Conservation (phyloP, 2,329 filamentous ascomycete species). For the Phaeophleospora eucalypticola region DNA sequence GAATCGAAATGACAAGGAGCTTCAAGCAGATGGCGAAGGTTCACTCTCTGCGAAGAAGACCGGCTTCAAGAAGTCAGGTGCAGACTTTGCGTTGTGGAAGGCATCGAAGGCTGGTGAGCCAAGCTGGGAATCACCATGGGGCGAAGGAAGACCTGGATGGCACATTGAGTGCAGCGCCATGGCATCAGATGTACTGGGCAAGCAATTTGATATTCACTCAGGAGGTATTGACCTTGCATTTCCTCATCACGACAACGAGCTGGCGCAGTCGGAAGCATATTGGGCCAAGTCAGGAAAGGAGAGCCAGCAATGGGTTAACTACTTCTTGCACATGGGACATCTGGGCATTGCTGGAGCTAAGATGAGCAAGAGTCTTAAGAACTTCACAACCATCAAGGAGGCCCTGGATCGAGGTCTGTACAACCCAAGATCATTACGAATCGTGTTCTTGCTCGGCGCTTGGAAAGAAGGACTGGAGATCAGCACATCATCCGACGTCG, state of each 20-base stretch:
- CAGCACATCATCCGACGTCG: slow-evolving; percentile 64
- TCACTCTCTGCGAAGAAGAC: slow-evolving; percentile 57
- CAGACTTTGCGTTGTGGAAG: slow-evolving; percentile 94
- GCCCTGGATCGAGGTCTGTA: slow-evolving; percentile 66
- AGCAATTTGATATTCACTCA: slow-evolving; percentile 86
- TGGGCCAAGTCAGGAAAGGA: slow-evolving; percentile 49
- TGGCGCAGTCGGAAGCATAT: slow-evolving; percentile 87
- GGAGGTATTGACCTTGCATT: slow-evolving; percentile 89
- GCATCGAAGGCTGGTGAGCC: slow-evolving; percentile 88
- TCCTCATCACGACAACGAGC: slow-evolving; percentile 88
- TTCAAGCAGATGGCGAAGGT: slow-evolving; percentile 87
- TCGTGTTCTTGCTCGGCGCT: slow-evolving; percentile 79
- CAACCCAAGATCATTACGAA: slow-evolving; percentile 73
- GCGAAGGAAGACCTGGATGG: slow-evolving; percentile 84
- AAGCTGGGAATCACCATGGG: slow-evolving; percentile 84
- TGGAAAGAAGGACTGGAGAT: slow-evolving; percentile 94
- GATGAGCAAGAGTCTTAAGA: slow-evolving; percentile 95
- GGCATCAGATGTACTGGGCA: slow-evolving; percentile 82
- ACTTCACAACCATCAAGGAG: slow-evolving; percentile 89
- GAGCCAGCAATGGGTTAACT: slow-evolving; percentile 75
- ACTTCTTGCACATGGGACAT: slow-evolving; percentile 95
- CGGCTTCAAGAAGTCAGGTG: slow-evolving; percentile 66
- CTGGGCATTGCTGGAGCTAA: slow-evolving; percentile 84
- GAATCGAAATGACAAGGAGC: slow-evolving; percentile 74
- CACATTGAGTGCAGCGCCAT: slow-evolving; percentile 97